phyloP scores from a whole-genome alignment of 1,139 yeast genomes.

The Candida tetrigidarum region DNA sequence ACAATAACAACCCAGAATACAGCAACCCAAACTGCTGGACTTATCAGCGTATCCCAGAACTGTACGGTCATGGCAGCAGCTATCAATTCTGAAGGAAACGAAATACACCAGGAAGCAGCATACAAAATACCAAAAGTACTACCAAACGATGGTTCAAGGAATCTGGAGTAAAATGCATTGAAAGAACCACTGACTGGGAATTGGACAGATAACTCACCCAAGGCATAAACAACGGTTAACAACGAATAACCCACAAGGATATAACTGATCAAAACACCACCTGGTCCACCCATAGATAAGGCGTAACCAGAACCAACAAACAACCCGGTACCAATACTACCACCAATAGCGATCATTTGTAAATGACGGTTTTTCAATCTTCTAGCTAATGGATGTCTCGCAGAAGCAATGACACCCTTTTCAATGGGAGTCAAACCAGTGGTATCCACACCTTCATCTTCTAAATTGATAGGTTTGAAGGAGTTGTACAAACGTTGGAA shows the following conservation, averaged over 20 bases:
- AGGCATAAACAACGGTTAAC: conserved; percentile 57
- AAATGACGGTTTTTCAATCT: conserved; percentile 44
- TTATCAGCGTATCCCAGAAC: conserved; percentile 41
- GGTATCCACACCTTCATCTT: conserved; percentile 44
- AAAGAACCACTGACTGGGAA: conserved; percentile 69
- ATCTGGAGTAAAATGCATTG: conserved; percentile 57
- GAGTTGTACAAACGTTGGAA: conserved; percentile 30
- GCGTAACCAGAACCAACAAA: conserved; percentile 75
- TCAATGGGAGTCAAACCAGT: conserved; percentile 33
- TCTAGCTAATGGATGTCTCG: conserved; percentile 42
- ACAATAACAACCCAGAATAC: conserved; percentile 41
- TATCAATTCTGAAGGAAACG: conserved; percentile 48
- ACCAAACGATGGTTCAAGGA: conserved; percentile 68
- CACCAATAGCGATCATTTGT: conserved; percentile 52
- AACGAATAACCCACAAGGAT: conserved; percentile 47
- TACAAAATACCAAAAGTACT: conserved; percentile 49
- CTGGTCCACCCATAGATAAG: conserved; percentile 72
- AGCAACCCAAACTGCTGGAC: conserved; percentile 50
- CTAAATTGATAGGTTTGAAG: conserved; percentile 45
- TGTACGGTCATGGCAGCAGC: conserved; percentile 48
- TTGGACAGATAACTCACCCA: conserved; percentile 65
- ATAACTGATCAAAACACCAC: conserved; percentile 57
- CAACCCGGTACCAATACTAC: conserved; percentile 51
- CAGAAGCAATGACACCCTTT: conserved; percentile 39
- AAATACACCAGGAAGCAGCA: conserved; percentile 46